Evolutionary conservation across 2,329 filamentous ascomycete genomes (phyloP).

Genomic region (Acrocalymma vagum): DNA sequence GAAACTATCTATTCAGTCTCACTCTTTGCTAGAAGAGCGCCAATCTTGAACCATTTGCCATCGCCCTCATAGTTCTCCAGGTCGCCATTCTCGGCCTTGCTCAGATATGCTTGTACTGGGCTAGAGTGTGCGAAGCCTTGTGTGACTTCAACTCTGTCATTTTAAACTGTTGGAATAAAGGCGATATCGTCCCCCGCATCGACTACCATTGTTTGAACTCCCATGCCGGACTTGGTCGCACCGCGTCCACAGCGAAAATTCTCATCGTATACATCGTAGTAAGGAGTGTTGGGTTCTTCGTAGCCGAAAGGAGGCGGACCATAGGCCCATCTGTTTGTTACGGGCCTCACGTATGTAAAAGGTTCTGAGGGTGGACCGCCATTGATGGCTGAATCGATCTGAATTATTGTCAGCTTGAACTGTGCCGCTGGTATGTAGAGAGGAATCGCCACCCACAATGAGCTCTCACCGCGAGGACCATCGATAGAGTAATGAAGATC

Average conservation of each 20-base stretch:
- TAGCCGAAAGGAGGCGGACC: too few species aligned
- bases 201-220: constrained; percentile 1
- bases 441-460: too few species aligned
- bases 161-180: background rate
- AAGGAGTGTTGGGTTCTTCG: constrained; percentile 1
- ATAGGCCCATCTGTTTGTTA: too few species aligned
- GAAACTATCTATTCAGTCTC: background rate
- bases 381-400: too few species aligned
- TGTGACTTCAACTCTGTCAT: background rate
- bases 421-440: too few species aligned
- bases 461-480: too few species aligned
- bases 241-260: constrained; percentile 6
- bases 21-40: background rate
- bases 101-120: constrained; percentile 1
- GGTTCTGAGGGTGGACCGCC: too few species aligned
- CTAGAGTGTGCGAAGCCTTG: background rate
- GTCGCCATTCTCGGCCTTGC: background rate
- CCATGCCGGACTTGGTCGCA: background rate
- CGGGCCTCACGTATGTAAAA: too few species aligned
- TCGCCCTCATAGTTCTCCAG: constrained; percentile 2
- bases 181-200: constrained; percentile 6
- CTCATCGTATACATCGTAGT: constrained; percentile 4
- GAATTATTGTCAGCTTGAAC: too few species aligned
- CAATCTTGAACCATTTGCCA: constrained; percentile 5
- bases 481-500: too few species aligned